Conservation (phyloP, 192 early-diverging fungal genomes). For the Backusella circina region DNA sequence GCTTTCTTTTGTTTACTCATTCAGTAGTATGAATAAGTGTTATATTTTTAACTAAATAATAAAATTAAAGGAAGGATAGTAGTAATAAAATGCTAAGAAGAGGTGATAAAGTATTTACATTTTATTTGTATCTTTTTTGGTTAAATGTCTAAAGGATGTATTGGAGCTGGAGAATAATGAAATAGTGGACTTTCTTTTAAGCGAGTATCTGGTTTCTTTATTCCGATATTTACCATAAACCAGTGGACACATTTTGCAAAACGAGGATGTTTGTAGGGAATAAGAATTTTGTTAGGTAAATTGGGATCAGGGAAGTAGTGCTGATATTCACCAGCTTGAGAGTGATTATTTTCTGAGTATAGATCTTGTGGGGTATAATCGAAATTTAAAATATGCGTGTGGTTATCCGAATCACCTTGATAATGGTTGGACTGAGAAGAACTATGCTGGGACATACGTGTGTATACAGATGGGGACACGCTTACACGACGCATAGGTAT, state of each 20-base stretch:
- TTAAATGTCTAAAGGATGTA: neutral
- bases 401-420: neutral
- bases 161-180: neutral
- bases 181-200: neutral
- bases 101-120: neutral
- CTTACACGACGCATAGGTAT: constrained; percentile 5
- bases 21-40: too few relatives aligned
- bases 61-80: neutral
- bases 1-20: too few relatives aligned
- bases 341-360: neutral
- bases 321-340: neutral
- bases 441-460: neutral
- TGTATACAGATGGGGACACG: neutral
- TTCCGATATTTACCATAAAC: neutral
- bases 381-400: neutral
- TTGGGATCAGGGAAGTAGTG: neutral
- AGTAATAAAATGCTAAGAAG: neutral
- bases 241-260: neutral
- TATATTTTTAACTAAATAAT: too few relatives aligned
- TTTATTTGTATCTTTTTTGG: neutral
- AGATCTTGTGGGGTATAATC: neutral
- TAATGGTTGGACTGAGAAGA: neutral
- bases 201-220: neutral
- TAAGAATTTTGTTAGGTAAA: neutral
- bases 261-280: neutral